Conservation (phyloP, 2,329 filamentous ascomycete genomes). For the Chaetomiaceae sp. region DNA sequence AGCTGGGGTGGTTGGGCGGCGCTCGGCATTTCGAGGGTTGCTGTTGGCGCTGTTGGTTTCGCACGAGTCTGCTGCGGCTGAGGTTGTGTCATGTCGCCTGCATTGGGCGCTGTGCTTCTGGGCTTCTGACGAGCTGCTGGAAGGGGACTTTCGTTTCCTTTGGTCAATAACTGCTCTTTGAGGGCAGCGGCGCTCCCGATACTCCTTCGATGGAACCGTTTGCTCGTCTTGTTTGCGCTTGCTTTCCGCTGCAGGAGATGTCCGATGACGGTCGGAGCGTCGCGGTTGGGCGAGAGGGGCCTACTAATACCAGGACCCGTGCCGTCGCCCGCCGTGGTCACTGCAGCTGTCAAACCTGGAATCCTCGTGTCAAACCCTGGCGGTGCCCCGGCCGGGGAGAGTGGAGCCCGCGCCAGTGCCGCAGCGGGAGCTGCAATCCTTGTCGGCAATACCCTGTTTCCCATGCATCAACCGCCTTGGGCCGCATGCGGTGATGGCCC, state of each 20-base stretch:
- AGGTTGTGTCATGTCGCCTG: slow-evolving; percentile 8
- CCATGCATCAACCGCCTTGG: slow-evolving; percentile 14
- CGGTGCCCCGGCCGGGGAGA: not conserved
- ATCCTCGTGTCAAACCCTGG: slow-evolving; percentile 4
- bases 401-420: not conserved
- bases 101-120: not conserved
- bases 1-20: slow-evolving; percentile 14
- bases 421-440: not conserved
- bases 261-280: slow-evolving; percentile 7
- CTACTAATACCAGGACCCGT: slow-evolving; percentile 14
- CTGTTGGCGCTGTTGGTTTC: not conserved
- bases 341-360: too few species aligned
- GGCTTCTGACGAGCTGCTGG: not conserved
- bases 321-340: not conserved
- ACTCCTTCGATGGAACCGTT: not conserved
- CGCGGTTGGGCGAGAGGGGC: slow-evolving; percentile 11
- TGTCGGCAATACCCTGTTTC: slow-evolving; percentile 18
- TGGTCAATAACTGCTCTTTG: not conserved
- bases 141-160: not conserved
- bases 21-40: slow-evolving; percentile 5
- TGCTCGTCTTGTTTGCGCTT: slow-evolving; percentile 2
- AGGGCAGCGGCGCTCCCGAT: not conserved
- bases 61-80: slow-evolving; percentile 10
- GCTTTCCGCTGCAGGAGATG: slow-evolving; percentile 14
- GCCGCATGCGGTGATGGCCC: not conserved